Percentiles rank a stretch among this genome's conserved stretches.
Evolutionary conservation across 495 filamentous ascomycete species (phyloP).

Genomic region (Penicillium flavigenum): DNA sequence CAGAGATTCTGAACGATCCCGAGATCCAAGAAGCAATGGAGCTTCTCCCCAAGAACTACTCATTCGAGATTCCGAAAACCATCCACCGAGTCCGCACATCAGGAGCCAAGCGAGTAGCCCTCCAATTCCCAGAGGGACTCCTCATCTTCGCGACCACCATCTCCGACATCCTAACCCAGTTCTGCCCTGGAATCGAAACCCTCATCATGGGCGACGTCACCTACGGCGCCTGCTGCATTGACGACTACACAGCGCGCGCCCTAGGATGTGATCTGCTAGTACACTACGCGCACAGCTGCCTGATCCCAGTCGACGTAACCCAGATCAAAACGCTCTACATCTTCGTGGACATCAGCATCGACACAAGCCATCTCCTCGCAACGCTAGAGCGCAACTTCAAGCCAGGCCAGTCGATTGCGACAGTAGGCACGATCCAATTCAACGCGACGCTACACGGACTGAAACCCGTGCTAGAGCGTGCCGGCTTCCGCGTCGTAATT

Average conservation of each 20-base stretch:
- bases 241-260: conserved; percentile 94
- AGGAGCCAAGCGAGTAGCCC: conserved; percentile 72
- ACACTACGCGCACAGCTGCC: conserved; percentile 94
- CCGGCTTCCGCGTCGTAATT: conserved; percentile 79
- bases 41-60: conserved; percentile 89
- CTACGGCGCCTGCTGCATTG: conserved; percentile 98
- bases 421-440: conserved; percentile 98
- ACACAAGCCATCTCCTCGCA: conserved; percentile 77
- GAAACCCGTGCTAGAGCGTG: conserved; percentile 68
- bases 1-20: conserved; percentile 79
- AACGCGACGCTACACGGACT: conserved; percentile 91
- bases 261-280: conserved; percentile 93
- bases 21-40: conserved; percentile 87
- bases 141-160: conserved; percentile 97
- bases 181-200: conserved; percentile 87
- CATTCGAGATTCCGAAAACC: conserved; percentile 97
- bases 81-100: conserved; percentile 87
- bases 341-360: conserved; percentile 97
- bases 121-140: conserved; percentile 96
- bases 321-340: conserved; percentile 95
- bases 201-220: conserved; percentile 99
- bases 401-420: conserved; percentile 78
- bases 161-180: conserved; percentile 91
- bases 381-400: conserved; percentile 89
- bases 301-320: conserved; percentile 94